Conservation (phyloP, 2,329 filamentous ascomycete genomes). For the Pyrenophora tritici-repentis region DNA sequence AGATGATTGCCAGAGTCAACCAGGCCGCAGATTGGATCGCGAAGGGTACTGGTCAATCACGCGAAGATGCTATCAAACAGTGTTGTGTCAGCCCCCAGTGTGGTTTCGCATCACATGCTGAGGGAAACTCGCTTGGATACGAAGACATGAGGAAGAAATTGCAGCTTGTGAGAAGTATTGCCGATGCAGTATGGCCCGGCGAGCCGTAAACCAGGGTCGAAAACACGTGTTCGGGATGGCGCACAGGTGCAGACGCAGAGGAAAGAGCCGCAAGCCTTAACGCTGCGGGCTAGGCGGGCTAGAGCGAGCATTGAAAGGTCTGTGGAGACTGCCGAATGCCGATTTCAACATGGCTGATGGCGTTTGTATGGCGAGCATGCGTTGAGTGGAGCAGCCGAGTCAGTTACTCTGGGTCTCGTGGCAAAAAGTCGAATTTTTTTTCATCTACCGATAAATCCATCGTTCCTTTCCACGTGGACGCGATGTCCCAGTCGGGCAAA, state of each 20-base stretch:
- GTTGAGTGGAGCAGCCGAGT: slow-evolving; percentile 5
- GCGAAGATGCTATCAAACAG: slow-evolving; percentile 70
- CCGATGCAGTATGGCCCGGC: slow-evolving; percentile 72
- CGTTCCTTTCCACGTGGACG: not conserved
- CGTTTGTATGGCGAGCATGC: slow-evolving; percentile 15
- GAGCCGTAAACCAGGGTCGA: slow-evolving; percentile 47
- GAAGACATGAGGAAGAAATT: slow-evolving; percentile 77
- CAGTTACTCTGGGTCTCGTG: slow-evolving; percentile 1
- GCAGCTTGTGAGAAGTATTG: slow-evolving; percentile 70
- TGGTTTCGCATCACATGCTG: slow-evolving; percentile 68
- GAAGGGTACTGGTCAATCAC: slow-evolving; percentile 66
- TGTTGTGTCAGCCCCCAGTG: slow-evolving; percentile 53
- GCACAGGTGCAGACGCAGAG: not conserved
- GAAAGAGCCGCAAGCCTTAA: not conserved
- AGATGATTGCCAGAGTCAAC: slow-evolving; percentile 54
- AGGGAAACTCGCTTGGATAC: slow-evolving; percentile 69
- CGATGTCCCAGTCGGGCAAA: not conserved
- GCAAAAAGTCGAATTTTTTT: not conserved
- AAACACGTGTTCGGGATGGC: slow-evolving; percentile 1
- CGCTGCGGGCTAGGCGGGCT: not conserved
- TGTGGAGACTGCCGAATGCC: slow-evolving; percentile 19
- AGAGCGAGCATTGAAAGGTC: slow-evolving; percentile 10
- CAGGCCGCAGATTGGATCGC: slow-evolving; percentile 69
- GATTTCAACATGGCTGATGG: slow-evolving; percentile 30
- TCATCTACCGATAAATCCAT: not conserved